These are phyloP conservation scores for Leishmania aethiopica DNA, from an alignment of 208 protist genomes.

Conservation along the genomic window DNA sequence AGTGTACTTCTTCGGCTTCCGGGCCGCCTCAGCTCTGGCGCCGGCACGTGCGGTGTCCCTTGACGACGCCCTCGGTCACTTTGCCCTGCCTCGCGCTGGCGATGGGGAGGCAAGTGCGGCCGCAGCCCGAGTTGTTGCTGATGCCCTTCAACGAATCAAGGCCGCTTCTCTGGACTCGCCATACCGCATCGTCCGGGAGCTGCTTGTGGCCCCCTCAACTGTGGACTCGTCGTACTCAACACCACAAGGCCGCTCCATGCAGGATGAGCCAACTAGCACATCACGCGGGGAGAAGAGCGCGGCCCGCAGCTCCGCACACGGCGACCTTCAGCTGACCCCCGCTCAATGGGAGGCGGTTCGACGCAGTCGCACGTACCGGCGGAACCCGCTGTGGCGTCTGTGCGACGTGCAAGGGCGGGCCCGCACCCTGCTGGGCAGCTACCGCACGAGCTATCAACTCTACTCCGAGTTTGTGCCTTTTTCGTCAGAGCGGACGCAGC, in stretches of 20 bases:
- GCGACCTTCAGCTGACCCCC: constrained; percentile 36
- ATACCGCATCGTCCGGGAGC: constrained; percentile 19
- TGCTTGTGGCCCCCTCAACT: constrained; percentile 17
- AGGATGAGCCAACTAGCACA: neutral
- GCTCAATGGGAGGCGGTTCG: constrained; percentile 57
- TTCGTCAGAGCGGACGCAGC: constrained; percentile 1
- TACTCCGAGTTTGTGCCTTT: constrained; percentile 80
- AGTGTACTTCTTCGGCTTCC: constrained; percentile 71
- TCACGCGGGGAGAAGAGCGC: neutral
- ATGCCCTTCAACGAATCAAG: constrained; percentile 14
- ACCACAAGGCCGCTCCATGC: neutral
- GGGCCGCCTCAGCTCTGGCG: constrained; percentile 4
- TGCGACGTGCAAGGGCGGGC: constrained; percentile 48
- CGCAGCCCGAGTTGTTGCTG: constrained; percentile 11
- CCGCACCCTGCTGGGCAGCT: constrained; percentile 69
- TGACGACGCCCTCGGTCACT: neutral
- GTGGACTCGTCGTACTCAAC: neutral
- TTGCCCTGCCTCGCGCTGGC: neutral
- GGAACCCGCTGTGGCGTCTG: constrained; percentile 53
- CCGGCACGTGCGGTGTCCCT: neutral
- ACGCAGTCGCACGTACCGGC: constrained; percentile 53
- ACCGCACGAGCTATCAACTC: constrained; percentile 66
- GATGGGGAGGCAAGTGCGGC: neutral
- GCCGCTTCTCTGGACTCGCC: neutral
- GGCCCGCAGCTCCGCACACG: neutral